Base-by-base conservation (phyloP, 2,329 filamentous ascomycete genomes). In the Fusarium sp. region DNA sequence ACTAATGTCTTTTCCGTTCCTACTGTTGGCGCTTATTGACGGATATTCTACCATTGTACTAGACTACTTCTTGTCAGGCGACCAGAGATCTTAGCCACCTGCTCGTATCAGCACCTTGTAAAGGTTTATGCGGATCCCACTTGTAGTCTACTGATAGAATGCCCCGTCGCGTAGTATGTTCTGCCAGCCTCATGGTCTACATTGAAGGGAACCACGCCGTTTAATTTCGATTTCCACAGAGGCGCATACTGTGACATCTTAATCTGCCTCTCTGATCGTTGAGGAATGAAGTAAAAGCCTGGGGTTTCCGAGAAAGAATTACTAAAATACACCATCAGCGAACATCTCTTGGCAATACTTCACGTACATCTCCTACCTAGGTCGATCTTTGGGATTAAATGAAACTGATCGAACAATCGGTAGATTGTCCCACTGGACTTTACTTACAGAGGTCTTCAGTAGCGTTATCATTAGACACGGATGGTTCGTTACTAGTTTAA, bases 141-240 rank as follows among this genome's bases (percentile, higher is more conserved):
- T 12, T 20, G 27, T 7, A 25, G 22, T 12, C 22, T 36, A 17
- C 31, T 42, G 38, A 22, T 31, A 33, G 20, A 11, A 2, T 8
- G 11, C 3, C 0, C 11, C 4, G 7, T 42, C 3, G 3, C 18
- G 14, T 4, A 6, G 25, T 7, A 17, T 33, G 3, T 25, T 18
- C 0, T 17, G n/a, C n/a, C 12, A 27, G 5, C 12, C 6, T 20
- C 5, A 52, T 27, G 4, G 17, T 14, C 12, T 27, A 8, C 3
- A 3, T 20, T 20, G 8, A 11, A 20, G 3, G n/a, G 17, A 27
- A 15, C 11, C 1, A 1, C 3, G 1, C 0, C 4, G 15, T 20
- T 3, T 20, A 5, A 3, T 25, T 3, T 27, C 17, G 0, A 36
- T 52, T 29, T 0, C 15, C 0, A 29, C 3, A 20, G 1, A 31